Conservation (phyloP, 1,139 yeast genomes). For the Pichia sp. region DNA sequence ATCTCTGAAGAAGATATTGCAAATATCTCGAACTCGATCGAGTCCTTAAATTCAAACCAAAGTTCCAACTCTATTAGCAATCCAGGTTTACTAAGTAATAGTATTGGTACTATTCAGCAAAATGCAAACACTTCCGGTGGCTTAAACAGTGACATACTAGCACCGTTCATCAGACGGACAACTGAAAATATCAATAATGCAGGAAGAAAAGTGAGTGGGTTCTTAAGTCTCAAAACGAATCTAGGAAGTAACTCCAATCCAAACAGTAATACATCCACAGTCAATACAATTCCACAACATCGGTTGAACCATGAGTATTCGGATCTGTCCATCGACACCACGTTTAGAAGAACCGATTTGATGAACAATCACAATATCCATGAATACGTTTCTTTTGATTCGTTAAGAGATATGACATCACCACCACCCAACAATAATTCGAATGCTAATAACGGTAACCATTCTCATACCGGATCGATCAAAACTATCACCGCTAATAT, state of each 20-base stretch:
- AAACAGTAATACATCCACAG: slow-evolving; percentile 2
- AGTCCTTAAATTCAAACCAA: neutral
- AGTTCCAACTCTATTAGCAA: neutral
- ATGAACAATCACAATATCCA: slow-evolving; percentile 17
- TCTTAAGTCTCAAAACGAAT: slow-evolving; percentile 14
- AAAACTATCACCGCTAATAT: slow-evolving; percentile 10
- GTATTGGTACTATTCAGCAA: slow-evolving; percentile 7
- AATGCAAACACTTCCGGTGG: neutral
- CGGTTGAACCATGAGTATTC: neutral
- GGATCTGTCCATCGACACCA: neutral
- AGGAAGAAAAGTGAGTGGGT: slow-evolving; percentile 27
- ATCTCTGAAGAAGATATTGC: slow-evolving; percentile 2
- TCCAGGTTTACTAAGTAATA: slow-evolving; percentile 4
- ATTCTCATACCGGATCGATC: slow-evolving; percentile 1
- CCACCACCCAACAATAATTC: slow-evolving; percentile 21
- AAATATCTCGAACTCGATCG: neutral
- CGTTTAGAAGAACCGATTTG: neutral
- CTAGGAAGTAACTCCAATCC: neutral
- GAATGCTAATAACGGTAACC: neutral
- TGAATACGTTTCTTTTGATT: slow-evolving; percentile 40
- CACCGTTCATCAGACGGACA: slow-evolving; percentile 26
- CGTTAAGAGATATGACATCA: slow-evolving; percentile 28
- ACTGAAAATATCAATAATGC: slow-evolving; percentile 27
- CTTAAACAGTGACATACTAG: slow-evolving; percentile 15
- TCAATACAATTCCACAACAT: too few relatives aligned